These are phyloP conservation scores for Rhizophora apiculata DNA, from an alignment of 345 rosid genomes.

Conservation along the genomic window DNA sequence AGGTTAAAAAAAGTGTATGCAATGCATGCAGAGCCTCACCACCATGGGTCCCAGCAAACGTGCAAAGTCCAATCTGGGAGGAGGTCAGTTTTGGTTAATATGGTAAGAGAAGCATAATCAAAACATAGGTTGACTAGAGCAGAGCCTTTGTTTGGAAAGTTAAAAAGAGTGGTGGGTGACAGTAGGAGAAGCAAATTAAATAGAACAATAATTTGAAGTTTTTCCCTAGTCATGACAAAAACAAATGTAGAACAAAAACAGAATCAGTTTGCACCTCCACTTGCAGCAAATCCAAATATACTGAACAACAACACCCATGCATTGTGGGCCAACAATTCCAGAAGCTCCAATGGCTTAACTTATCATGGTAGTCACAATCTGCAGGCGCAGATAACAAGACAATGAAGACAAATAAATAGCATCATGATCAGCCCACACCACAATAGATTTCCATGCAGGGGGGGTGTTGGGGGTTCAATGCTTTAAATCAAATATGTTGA, in stretches of 20 bases:
- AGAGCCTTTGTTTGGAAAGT: background rate
- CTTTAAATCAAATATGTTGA: too few relatives aligned
- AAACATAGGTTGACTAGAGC: background rate
- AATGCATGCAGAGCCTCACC: background rate
- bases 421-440: background rate
- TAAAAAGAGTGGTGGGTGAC: background rate
- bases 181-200: background rate
- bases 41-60: constrained; percentile 17
- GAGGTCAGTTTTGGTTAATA: constrained; percentile 3
- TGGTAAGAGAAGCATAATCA: background rate
- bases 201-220: background rate
- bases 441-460: too few relatives aligned
- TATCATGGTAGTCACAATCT: constrained; percentile 30
- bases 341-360: constrained; percentile 30
- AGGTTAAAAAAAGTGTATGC: background rate
- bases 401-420: background rate
- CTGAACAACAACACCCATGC: constrained; percentile 26
- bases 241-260: background rate
- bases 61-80: constrained; percentile 26
- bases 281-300: constrained; percentile 15
- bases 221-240: too few relatives aligned
- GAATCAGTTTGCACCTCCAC: constrained; percentile 17
- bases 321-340: constrained; percentile 25
- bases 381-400: constrained; percentile 4
- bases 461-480: too few relatives aligned